A percentile compares a stretch with the other conserved stretches of the same genome.
phyloP scores from a whole-genome alignment of 2,329 filamentous ascomycete genomes.

The Microdochium paspali region DNA sequence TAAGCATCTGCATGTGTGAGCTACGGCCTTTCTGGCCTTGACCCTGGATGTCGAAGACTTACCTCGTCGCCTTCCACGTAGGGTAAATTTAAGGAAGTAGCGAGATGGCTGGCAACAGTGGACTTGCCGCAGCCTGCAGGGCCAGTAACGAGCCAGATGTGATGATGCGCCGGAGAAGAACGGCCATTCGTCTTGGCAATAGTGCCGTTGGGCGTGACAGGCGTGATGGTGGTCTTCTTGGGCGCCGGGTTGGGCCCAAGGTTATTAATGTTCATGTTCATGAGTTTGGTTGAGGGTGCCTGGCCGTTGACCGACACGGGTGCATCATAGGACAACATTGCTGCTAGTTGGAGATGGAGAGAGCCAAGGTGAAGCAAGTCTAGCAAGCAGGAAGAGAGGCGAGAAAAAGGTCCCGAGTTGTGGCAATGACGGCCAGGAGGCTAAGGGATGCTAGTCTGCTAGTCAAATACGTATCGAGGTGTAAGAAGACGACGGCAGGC shows the following conservation, averaged over 20 bases:
- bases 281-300: conserved; percentile 15
- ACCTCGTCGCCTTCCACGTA: conserved; percentile 76
- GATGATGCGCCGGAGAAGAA: conserved; percentile 35
- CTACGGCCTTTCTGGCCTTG: no score
- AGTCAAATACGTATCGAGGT: background rate
- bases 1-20: background rate
- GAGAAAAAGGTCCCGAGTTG: background rate
- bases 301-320: conserved; percentile 33
- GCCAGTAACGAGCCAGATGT: conserved; percentile 75
- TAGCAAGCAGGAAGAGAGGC: background rate
- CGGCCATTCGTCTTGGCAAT: conserved; percentile 15
- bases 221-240: conserved; percentile 17
- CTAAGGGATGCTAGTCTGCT: background rate
- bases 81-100: conserved; percentile 51
- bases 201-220: conserved; percentile 17
- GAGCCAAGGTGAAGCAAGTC: background rate
- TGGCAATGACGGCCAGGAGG: background rate
- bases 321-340: conserved; percentile 43
- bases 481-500: background rate
- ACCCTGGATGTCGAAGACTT: conserved; percentile 21
- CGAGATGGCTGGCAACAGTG: conserved; percentile 59
- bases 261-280: conserved; percentile 17
- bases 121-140: conserved; percentile 75
- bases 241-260: conserved; percentile 16
- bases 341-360: conserved; percentile 2